Percentiles rank a stretch among this genome's conserved stretches.
Conservation (phyloP, 257 asterid species). For the Solanum chilense region DNA sequence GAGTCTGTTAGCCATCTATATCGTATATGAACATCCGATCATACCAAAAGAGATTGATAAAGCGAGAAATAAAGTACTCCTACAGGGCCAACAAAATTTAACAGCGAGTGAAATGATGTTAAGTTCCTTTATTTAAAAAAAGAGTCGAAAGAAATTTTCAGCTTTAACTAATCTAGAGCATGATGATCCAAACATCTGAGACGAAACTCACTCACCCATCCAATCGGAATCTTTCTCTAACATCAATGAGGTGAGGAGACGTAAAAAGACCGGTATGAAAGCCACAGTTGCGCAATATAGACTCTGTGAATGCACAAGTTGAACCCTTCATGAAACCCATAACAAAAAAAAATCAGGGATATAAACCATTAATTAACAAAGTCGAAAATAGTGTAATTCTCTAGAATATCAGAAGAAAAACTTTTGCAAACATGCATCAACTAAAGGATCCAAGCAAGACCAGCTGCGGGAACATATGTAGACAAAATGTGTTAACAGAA, state of each 20-base stretch:
- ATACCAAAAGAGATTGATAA: neutral
- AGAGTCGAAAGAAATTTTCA: neutral
- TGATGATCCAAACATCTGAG: neutral
- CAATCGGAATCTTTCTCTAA: slow-evolving; percentile 88
- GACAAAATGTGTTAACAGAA: neutral
- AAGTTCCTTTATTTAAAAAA: neutral
- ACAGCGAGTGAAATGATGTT: neutral
- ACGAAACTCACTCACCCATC: slow-evolving; percentile 55
- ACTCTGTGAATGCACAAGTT: slow-evolving; percentile 79
- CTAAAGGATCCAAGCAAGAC: neutral
- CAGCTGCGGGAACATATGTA: neutral
- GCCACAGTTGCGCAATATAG: slow-evolving; percentile 86
- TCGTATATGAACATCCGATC: neutral
- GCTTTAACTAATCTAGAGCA: neutral
- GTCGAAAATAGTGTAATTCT: neutral
- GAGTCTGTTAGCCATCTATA: neutral
- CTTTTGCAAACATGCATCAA: neutral
- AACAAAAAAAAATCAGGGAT: neutral
- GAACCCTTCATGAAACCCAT: slow-evolving; percentile 65
- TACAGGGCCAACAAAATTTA: neutral
- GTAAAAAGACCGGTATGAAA: slow-evolving; percentile 91
- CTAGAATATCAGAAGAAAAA: neutral
- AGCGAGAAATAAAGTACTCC: neutral
- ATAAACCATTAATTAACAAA: neutral
- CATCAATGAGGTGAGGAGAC: slow-evolving; percentile 95